These are phyloP conservation scores for Emmonsiellopsis sp. DNA, from an alignment of 2,329 filamentous ascomycete genomes.

Conservation along the genomic window DNA sequence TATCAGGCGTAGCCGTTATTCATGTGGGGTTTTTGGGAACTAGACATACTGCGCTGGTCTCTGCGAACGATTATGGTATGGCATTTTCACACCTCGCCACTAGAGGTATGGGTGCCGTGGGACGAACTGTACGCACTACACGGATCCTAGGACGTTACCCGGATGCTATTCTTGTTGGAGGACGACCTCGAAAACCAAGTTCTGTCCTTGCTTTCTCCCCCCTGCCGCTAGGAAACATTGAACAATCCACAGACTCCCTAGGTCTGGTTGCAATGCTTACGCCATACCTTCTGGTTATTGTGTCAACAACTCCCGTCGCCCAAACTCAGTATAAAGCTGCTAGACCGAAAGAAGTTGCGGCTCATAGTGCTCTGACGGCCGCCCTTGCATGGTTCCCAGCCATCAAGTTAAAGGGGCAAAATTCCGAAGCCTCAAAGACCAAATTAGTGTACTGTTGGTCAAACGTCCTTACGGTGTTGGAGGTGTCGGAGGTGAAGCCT, in stretches of 20 bases:
- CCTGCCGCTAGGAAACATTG: slow-evolving; percentile 86
- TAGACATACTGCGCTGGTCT: slow-evolving; percentile 86
- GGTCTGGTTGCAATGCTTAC: slow-evolving; percentile 92
- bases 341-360: slow-evolving; percentile 79
- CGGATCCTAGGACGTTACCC: slow-evolving; percentile 89
- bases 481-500: slow-evolving; percentile 64
- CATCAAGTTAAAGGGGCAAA: slow-evolving; percentile 75
- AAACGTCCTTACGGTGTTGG: slow-evolving; percentile 87
- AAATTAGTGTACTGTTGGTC: slow-evolving; percentile 99
- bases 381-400: slow-evolving; percentile 96
- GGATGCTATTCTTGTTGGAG: slow-evolving; percentile 50
- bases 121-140: slow-evolving; percentile 77
- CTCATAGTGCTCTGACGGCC: slow-evolving; percentile 85
- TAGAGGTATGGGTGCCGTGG: slow-evolving; percentile 77
- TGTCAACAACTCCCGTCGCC: slow-evolving; percentile 91
- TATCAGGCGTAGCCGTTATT: slow-evolving; percentile 66
- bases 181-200: slow-evolving; percentile 75
- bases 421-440: slow-evolving; percentile 56
- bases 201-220: slow-evolving; percentile 88
- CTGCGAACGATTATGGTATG: slow-evolving; percentile 92
- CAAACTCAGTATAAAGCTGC: slow-evolving; percentile 94
- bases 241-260: slow-evolving; percentile 76
- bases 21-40: slow-evolving; percentile 94
- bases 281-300: slow-evolving; percentile 89
- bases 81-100: slow-evolving; percentile 95